Evolutionary conservation across 306 rosid species (phyloP).

Genomic region (Styphnolobium japonicum): DNA sequence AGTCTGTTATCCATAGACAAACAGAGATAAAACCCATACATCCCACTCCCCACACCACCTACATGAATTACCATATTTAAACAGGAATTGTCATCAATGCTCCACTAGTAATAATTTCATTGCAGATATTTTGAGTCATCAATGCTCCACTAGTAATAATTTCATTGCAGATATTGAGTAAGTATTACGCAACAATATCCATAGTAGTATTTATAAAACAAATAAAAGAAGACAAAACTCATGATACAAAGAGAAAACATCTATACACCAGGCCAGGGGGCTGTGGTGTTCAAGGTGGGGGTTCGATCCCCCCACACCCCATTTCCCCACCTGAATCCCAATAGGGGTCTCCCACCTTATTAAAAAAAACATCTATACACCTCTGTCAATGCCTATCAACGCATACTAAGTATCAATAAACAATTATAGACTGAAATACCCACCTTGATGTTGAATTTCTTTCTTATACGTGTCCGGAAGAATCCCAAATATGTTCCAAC

Average conservation of each 20-base stretch:
- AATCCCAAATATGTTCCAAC: constrained; percentile 68
- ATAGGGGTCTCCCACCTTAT: too few relatives aligned
- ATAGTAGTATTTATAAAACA: not conserved
- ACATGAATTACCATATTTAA: not conserved
- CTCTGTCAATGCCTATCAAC: not conserved
- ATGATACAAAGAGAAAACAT: not conserved
- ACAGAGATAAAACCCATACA: not conserved
- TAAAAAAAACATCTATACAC: not conserved
- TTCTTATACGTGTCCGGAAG: constrained; percentile 62
- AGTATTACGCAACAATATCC: not conserved
- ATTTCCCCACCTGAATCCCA: too few relatives aligned
- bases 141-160: not conserved
- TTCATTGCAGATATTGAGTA: not conserved
- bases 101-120: not conserved
- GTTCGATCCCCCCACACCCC: too few relatives aligned
- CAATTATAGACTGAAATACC: constrained; percentile 3
- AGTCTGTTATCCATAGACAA: not conserved
- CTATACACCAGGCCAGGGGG: too few relatives aligned
- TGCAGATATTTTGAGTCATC: not conserved
- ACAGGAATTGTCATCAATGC: not conserved
- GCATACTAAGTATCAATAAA: not conserved
- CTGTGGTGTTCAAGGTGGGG: too few relatives aligned
- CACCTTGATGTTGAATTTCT: constrained; percentile 84
- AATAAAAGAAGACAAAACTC: not conserved
- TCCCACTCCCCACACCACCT: not conserved